Conservation (phyloP, 2,329 filamentous ascomycete genomes). For the Apiospora marii region DNA sequence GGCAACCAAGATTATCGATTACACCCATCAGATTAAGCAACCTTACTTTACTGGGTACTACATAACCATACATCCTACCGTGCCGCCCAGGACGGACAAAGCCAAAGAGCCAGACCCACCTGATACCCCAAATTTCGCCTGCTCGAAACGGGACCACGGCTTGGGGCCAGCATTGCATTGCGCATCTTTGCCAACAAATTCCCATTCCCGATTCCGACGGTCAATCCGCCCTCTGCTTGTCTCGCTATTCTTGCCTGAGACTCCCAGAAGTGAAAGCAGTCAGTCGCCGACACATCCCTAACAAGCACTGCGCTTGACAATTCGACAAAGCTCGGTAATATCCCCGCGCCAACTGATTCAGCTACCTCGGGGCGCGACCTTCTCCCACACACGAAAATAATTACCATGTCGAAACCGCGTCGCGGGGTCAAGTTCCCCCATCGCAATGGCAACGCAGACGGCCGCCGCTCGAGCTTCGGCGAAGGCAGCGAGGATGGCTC, state of each 20-base stretch:
- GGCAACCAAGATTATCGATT: neutral
- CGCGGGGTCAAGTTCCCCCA: slow-evolving; percentile 65
- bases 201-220: neutral
- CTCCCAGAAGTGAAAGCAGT: neutral
- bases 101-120: neutral
- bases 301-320: neutral
- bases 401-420: slow-evolving; percentile 47
- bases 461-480: slow-evolving; percentile 74
- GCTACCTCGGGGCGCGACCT: neutral
- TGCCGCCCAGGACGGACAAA: slow-evolving; percentile 6
- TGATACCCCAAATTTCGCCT: slow-evolving; percentile 19
- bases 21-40: neutral
- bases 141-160: slow-evolving; percentile 21
- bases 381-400: slow-evolving; percentile 2
- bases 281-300: neutral
- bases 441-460: slow-evolving; percentile 60
- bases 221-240: neutral
- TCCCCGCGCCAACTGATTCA: slow-evolving; percentile 6
- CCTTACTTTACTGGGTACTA: neutral
- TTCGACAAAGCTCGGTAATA: neutral
- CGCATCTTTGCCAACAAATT: slow-evolving; percentile 17
- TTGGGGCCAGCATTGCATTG: slow-evolving; percentile 19
- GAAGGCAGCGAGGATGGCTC: slow-evolving; percentile 70
- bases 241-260: neutral
- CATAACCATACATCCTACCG: neutral